These are phyloP conservation scores for Heliamphora pulchella DNA, from an alignment of 179 eudicot species.

Conservation along the genomic window DNA sequence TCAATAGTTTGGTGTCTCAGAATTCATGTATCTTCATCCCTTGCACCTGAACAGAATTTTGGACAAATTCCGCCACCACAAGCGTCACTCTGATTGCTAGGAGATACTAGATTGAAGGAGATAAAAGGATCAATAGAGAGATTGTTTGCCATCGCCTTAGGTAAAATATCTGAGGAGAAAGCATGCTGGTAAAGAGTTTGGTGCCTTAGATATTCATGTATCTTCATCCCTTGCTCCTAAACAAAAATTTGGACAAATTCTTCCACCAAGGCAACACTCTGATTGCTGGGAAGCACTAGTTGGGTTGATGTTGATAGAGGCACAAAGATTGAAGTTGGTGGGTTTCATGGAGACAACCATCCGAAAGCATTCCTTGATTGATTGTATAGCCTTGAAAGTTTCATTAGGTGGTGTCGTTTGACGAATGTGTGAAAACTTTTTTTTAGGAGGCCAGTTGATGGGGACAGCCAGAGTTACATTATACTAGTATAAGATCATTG, in stretches of 20 bases:
- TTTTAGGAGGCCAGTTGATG: background rate
- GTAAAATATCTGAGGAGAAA: too few species aligned
- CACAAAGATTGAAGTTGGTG: background rate
- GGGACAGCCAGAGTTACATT: background rate
- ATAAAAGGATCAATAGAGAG: too few species aligned
- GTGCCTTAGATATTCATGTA: too few species aligned
- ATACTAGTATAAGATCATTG: background rate
- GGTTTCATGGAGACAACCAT: background rate
- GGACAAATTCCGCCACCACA: too few species aligned
- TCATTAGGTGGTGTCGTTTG: background rate
- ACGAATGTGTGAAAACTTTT: background rate
- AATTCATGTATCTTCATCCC: too few species aligned
- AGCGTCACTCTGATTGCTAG: too few species aligned
- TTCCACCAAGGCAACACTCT: background rate
- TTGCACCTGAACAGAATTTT: too few species aligned
- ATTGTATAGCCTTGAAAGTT: background rate
- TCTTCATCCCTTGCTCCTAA: too few species aligned
- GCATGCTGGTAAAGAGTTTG: too few species aligned
- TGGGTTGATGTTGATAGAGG: background rate
- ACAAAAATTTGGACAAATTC: background rate
- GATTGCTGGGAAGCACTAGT: background rate
- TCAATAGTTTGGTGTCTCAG: background rate
- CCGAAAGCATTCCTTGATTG: background rate
- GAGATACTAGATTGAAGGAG: too few species aligned
- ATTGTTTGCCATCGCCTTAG: too few species aligned